These are phyloP conservation scores for Raphanus sativus DNA, from an alignment of 345 rosid species.

Conservation along the genomic window DNA sequence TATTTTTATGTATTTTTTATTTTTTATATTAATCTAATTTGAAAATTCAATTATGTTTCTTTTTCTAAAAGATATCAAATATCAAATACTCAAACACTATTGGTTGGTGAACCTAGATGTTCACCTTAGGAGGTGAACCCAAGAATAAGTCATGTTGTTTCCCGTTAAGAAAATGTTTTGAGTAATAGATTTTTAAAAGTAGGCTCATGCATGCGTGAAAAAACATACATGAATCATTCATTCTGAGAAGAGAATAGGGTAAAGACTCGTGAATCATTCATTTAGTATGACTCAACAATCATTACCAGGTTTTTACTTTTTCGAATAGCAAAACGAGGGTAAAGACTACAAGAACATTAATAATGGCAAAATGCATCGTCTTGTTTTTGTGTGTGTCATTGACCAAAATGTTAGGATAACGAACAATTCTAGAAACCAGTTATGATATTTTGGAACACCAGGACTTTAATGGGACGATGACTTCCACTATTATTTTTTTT, in stretches of 20 bases:
- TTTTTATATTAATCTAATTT: too few relatives aligned
- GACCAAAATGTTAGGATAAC: not conserved
- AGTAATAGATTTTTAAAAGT: not conserved
- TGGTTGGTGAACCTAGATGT: too few relatives aligned
- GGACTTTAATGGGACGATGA: constrained; percentile 2
- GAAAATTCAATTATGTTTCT: too few relatives aligned
- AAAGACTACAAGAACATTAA: not conserved
- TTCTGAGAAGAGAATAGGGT: not conserved
- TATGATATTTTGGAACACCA: constrained; percentile 16
- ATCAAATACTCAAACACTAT: too few relatives aligned
- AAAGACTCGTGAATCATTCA: not conserved
- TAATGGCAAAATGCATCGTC: not conserved
- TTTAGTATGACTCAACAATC: not conserved
- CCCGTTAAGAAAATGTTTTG: not conserved
- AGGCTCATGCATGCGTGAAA: not conserved
- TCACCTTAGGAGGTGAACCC: too few relatives aligned
- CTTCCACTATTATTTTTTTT: not conserved
- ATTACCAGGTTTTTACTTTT: not conserved
- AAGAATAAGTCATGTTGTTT: too few relatives aligned
- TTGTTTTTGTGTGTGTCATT: not conserved
- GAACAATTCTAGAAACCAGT: not conserved
- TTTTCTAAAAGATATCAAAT: too few relatives aligned
- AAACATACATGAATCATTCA: not conserved
- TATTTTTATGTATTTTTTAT: too few relatives aligned
- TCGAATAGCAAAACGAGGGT: not conserved